Evolutionary conservation across 208 protist genomes (phyloP).

Genomic region (Dictyostelium gargantuum): DNA sequence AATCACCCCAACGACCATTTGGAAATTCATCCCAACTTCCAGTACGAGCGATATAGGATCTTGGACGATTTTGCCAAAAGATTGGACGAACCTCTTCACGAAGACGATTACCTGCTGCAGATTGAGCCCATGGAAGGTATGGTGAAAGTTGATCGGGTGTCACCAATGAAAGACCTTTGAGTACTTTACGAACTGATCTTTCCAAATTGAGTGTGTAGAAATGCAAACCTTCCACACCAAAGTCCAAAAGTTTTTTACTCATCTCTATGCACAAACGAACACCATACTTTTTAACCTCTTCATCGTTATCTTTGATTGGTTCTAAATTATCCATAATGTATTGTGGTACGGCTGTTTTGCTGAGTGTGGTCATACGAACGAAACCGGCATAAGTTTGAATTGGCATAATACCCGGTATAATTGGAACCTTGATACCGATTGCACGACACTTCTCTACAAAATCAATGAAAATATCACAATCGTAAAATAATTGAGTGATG

Average conservation of each 20-base stretch:
- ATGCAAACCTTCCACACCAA: constrained; percentile 89
- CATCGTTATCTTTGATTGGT: constrained; percentile 86
- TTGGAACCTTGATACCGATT: constrained; percentile 92
- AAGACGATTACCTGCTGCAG: constrained; percentile 37
- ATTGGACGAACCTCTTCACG: constrained; percentile 90
- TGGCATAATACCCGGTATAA: constrained; percentile 90
- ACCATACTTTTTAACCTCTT: constrained; percentile 87
- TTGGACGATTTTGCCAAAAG: constrained; percentile 92
- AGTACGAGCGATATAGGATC: constrained; percentile 90
- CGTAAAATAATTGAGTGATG: constrained; percentile 98
- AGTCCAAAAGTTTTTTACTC: constrained; percentile 84
- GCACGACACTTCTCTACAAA: constrained; percentile 91
- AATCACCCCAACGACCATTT: constrained; percentile 90
- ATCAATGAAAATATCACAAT: constrained; percentile 90
- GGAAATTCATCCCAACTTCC: constrained; percentile 91
- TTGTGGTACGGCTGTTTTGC: constrained; percentile 80
- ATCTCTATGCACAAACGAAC: constrained; percentile 86
- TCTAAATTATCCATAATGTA: constrained; percentile 73
- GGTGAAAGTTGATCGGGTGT: constrained; percentile 37
- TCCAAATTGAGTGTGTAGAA: constrained; percentile 96
- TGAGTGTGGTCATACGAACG: constrained; percentile 85
- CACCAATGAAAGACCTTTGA: constrained; percentile 82
- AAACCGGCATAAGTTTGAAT: constrained; percentile 68
- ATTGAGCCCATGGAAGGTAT: constrained; percentile 53
- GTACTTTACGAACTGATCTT: constrained; percentile 80